Base-by-base conservation (phyloP, 371 early-diverging fungal genomes). In the Umbelopsis sp. region DNA sequence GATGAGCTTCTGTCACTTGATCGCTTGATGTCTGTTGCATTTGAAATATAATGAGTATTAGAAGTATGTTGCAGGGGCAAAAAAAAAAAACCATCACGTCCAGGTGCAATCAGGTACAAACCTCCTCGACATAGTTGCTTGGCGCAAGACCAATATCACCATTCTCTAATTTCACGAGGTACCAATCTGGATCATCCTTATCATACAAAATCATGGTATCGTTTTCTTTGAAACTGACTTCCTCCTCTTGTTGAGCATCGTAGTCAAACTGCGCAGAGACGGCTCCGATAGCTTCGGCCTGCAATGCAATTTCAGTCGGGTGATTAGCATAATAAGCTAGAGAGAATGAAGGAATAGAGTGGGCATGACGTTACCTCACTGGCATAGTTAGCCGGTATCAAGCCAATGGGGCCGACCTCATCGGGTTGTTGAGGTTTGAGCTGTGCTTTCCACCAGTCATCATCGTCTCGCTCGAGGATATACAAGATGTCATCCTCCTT, bases 161-260 rank as follows among this genome's bases (percentile, higher is more conserved):
- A 50, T 82, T 82, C 24, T 73, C 75, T 32, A 82, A 73, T 65
- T 81, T 86, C 11, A 91, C 91, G 70, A 92, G 82, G 72, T 79
- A 87, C 95, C 94, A 95, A 72, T 93, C 93, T 16, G 89, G 91
- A 70, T 94, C 95, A 50, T 90, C 91, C 57, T 85, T 88, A 52
- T 92, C 89, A 67, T 89, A 86, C 35, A 94, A 72, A 63, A 89
- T 80, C 76, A 92, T 81, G 41, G 86, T 76, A 51, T 93, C 93
- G 20, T 92, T 94, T 73, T 92, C 94, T 20, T 70, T 71, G 67
- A 97, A 84, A 10, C 89, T 78, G 46, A 94, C 76, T 73, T 97
- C 97, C 51, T 93, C 94, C 46, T 90, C 89, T 64, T 84, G 89
- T 41, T 86, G 80, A 22, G 96, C 89, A 29, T 83, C 86, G 77